phyloP scores from a whole-genome alignment of 2,329 filamentous ascomycete species.

The Aspergillus melleus region DNA sequence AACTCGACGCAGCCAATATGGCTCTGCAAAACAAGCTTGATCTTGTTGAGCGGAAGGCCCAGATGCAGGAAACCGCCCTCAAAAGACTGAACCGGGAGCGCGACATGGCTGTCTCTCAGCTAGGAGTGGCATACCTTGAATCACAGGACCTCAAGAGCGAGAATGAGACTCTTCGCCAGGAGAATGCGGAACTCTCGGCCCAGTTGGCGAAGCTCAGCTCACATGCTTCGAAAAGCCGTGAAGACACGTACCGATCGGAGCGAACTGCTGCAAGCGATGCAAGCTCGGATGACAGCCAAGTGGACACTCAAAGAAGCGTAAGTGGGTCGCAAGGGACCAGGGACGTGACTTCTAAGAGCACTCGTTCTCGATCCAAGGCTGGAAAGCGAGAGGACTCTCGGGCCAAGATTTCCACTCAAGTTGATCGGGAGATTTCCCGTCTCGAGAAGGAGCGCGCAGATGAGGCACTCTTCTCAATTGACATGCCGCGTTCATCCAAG shows the following conservation, averaged over 20 bases:
- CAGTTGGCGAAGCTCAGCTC: constrained; percentile 31
- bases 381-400: constrained; percentile 30
- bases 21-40: constrained; percentile 57
- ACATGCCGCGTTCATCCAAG: constrained; percentile 25
- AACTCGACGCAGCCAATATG: constrained; percentile 55
- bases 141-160: constrained; percentile 46
- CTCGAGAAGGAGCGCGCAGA: constrained; percentile 40
- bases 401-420: constrained; percentile 33
- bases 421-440: constrained; percentile 37
- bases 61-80: constrained; percentile 55
- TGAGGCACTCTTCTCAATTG: constrained; percentile 39
- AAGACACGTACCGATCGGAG: constrained; percentile 30
- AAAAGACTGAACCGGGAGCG: constrained; percentile 57
- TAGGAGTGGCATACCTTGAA: constrained; percentile 57
- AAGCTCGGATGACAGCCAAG: constrained; percentile 33
- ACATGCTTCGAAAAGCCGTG: constrained; percentile 23
- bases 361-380: constrained; percentile 26
- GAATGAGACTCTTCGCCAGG: constrained; percentile 38
- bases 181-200: constrained; percentile 40
- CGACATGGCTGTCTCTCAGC: constrained; percentile 58
- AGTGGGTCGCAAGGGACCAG: constrained; percentile 30
- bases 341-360: constrained; percentile 31
- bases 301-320: constrained; percentile 30
- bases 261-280: constrained; percentile 23
- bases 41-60: constrained; percentile 55